Evolutionary conservation across 1,284 basidiomycete species (phyloP), one percentile per base, ranked within the genome.

Genomic region (Lentinula novae-zelandiae): DNA sequence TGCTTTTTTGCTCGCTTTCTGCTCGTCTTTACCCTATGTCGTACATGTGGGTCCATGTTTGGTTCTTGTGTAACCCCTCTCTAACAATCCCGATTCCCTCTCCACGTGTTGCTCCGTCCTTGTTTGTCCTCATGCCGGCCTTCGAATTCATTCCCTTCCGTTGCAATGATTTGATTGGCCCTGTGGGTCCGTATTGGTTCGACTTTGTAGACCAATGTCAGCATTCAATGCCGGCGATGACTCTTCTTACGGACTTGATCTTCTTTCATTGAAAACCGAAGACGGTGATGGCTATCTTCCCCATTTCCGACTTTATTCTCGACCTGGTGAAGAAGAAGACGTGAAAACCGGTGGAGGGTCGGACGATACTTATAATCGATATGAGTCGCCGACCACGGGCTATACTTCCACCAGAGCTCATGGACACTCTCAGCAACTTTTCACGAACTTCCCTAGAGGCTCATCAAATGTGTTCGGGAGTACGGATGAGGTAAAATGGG

Each of bases 261-360:
- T 13, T 7, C 57, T 51, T n/a, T 48, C 44, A 20, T 62, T 54
- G 64, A 68, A 9, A 17, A 39, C 52, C 5, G 52, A 53, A 27
- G 36, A 53, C 13, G 34, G 17, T 27, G 36, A 39, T 38, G 22
- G 20, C 9, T 52, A 12, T 36, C 27, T 27, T 50, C 5, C 50
- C 15, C 7, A 53, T 36, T 39, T 53, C 27, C 52, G 52, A 22
- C 52, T 53, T 22, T 53, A 39, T 53, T 7, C 17, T 38, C 52
- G 34, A 22, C 52, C 13, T 10, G 27, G 13, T 15, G 52, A 39
- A 22, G 22, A 55, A 2, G 31, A 33, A 13, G 31, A 20, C 36
- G 42, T 9, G 31, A 15, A 42, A 9, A n/a, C 22, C 4, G n/a
- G 54, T n/a, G n/a, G 36, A 10, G n/a, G 40, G 42, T 17, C 12